Evolutionary conservation across 805 yeast species (phyloP).

Genomic region (Candida easanensis): DNA sequence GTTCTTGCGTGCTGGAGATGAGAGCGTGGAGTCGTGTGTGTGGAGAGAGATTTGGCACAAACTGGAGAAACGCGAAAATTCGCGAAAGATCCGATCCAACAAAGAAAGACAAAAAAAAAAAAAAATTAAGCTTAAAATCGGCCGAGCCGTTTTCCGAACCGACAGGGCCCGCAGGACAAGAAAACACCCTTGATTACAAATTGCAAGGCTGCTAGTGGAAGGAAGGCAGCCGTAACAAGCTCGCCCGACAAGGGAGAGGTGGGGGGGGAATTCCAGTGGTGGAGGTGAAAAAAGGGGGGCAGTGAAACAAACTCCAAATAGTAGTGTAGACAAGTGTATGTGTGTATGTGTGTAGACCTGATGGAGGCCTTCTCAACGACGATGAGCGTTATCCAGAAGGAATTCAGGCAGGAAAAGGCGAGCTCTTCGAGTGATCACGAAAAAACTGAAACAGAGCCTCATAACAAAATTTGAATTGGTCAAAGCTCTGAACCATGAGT

Average conservation of each 20-base stretch:
- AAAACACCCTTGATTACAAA: too few relatives aligned
- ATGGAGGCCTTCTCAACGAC: background rate
- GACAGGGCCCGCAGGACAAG: too few relatives aligned
- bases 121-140: background rate
- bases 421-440: constrained; percentile 4
- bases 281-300: background rate
- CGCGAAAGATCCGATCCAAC: background rate
- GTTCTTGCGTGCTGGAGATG: background rate
- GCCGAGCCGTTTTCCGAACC: too few relatives aligned
- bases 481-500: constrained; percentile 47
- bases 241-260: too few relatives aligned
- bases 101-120: background rate
- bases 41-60: background rate
- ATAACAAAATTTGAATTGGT: constrained; percentile 45
- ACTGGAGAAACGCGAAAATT: background rate
- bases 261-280: too few relatives aligned
- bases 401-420: constrained; percentile 6
- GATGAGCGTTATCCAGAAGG: constrained; percentile 2
- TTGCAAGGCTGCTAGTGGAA: too few relatives aligned
- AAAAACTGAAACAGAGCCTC: constrained; percentile 28
- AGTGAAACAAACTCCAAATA: too few relatives aligned
- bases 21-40: background rate
- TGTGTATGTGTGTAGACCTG: background rate
- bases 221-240: too few relatives aligned
- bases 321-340: background rate